phyloP scores from a whole-genome alignment of 2,329 filamentous ascomycete genomes.

The Verticillium isaacii region DNA sequence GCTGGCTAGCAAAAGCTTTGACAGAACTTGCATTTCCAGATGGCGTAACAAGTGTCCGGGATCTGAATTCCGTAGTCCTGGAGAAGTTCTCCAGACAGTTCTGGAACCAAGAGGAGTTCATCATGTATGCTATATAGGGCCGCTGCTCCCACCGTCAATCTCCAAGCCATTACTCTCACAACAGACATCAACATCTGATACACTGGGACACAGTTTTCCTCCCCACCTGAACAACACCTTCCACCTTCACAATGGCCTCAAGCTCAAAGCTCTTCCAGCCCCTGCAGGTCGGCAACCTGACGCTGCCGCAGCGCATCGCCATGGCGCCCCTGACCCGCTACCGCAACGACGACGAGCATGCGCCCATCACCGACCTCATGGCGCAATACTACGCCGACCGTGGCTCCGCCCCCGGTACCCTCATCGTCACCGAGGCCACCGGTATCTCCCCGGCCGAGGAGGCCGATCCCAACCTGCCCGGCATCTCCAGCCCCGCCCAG shows the following conservation, averaged over 20 bases:
- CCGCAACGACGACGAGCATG: constrained; percentile 36
- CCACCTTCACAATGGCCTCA: constrained; percentile 5
- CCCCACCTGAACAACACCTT: background rate
- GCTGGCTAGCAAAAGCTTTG: background rate
- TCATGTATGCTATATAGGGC: background rate
- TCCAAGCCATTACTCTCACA: background rate
- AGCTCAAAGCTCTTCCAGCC: constrained; percentile 34
- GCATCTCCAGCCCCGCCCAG: constrained; percentile 34
- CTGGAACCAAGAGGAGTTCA: background rate
- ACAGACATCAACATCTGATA: background rate
- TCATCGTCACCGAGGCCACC: constrained; percentile 25
- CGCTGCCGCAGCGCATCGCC: constrained; percentile 39
- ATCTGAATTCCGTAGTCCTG: background rate
- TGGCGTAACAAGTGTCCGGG: background rate
- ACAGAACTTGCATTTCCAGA: background rate
- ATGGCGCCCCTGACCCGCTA: constrained; percentile 56
- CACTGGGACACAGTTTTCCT: no score
- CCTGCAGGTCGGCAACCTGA: constrained; percentile 31
- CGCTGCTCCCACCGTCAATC: background rate
- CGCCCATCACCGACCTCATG: constrained; percentile 18
- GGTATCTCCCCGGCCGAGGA: constrained; percentile 18
- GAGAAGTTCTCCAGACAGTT: background rate
- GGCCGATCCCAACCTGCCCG: constrained; percentile 24
- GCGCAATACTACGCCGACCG: constrained; percentile 23
- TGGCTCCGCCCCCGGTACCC: constrained; percentile 36